Evolutionary conservation across 2,329 filamentous ascomycete genomes (phyloP), one percentile per base, ranked within the genome.

Genomic region (Colletotrichum costaricense): DNA sequence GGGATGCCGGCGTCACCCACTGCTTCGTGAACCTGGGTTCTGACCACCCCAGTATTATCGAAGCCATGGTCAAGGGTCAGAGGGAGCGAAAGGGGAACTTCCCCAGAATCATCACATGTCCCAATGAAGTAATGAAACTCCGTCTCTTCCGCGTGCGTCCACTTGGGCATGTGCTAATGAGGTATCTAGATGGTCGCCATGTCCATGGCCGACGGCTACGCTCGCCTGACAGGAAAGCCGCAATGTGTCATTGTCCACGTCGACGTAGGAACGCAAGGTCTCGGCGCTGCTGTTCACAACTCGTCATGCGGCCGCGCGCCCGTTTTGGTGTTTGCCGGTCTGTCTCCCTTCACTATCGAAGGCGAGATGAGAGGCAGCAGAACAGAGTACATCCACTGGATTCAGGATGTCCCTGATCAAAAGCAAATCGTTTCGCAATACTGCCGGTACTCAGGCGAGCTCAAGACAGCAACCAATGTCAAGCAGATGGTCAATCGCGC

Each of bases 401-500:
- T 94, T 62, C 93, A 94, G 78, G 92, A 94, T 80, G 91, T 94
- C 16, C 92, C 91, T 0, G 92, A 94, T 77, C 93, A 94, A 81
- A 93, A 91, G 80, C 88, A 91, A 79, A 94, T 96, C 72, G 85
- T 96, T 12, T 86, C 89, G 0, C 94, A 95, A 82, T 96, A 95
- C 81, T 95, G 94, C 80, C 88, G 94, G 16, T 96, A 95, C 78
- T 85, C 91, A 0, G 93, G 88, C 6, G 94, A 95, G 83, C 91
- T 96, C 81, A 95, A 94, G 84, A 91, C 92, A 12, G 93, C 93
- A 14, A 90, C 88, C 80, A 95, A 95, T 77, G 89, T 95, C 75
- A 95, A 95, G 85, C 93, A 96, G 84, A 91, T 95, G 82, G 93
- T 96, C 73, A 94, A 94, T 78, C 90, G 94, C 2, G 94, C 94